phyloP scores from a whole-genome alignment of 2,329 filamentous ascomycete genomes.

The Exserohilum turcica region DNA sequence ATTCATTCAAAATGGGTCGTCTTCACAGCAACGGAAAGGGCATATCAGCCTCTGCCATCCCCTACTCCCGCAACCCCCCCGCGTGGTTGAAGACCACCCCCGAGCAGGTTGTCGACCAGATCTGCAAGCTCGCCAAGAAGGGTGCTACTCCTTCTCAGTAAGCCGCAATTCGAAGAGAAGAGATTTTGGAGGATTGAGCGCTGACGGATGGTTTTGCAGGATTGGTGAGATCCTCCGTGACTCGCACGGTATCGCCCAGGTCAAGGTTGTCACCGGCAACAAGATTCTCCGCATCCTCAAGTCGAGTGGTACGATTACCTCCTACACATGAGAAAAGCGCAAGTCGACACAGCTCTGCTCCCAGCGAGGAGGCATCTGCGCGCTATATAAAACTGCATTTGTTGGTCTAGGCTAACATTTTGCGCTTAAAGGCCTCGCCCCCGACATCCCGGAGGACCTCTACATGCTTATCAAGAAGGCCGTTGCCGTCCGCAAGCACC shows the following conservation, averaged over 20 bases:
- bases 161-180: conserved; percentile 6
- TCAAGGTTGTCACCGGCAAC: conserved; percentile 84
- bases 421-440: conserved; percentile 78
- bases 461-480: conserved; percentile 99
- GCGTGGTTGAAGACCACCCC: conserved; percentile 99
- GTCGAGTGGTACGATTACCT: conserved; percentile 66
- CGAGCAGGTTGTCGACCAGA: conserved; percentile 98
- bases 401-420: conserved; percentile 47
- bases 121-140: conserved; percentile 99
- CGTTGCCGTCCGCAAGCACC: conserved; percentile 90
- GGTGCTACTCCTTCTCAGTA: conserved; percentile 91
- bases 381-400: conserved; percentile 66
- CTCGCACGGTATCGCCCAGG: conserved; percentile 96
- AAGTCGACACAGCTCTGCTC: conserved; percentile 44
- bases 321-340: conserved; percentile 50
- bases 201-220: conserved; percentile 37
- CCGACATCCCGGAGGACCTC: conserved; percentile 98
- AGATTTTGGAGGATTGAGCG: not conserved
- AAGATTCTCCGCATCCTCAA: conserved; percentile 56
- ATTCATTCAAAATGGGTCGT: conserved; percentile 77
- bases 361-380: conserved; percentile 55
- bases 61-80: conserved; percentile 91
- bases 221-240: conserved; percentile 99
- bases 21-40: conserved; percentile 99
- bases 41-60: conserved; percentile 92